Evolutionary conservation across 768 basidiomycete genomes (phyloP), one percentile per base, ranked within the genome.

Genomic region (Leccinum truebloodii): DNA sequence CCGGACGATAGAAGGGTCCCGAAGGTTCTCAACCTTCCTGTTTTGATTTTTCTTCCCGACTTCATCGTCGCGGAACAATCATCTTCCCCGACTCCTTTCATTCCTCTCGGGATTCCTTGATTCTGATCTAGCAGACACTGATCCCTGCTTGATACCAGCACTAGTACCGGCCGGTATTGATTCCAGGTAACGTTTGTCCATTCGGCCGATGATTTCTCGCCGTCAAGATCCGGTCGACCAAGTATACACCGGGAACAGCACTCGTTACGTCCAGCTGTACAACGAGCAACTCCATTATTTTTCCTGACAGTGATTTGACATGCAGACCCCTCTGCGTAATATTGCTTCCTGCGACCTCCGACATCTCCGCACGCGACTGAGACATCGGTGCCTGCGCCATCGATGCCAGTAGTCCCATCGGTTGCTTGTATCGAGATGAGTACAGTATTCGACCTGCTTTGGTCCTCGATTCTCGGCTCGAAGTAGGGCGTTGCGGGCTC

Each of bases 331-430:
- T 46, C 37, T 51, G 37, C 24, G 20, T 51, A 14, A 44, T 57
- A 52, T 59, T 55, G 35, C 35, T 59, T 63, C 52, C 55, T 57
- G 54, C n/a, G 24, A 66, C 37, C 13, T 44, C 55, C 54, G 53
- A 52, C 56, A 24, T 18, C 32, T 24, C 41, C 41, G 39, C 57
- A 51, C 55, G 46, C 30, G 57, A 37, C 49, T 59, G 59, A 68
- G 55, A 65, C 59, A 68, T 41, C 22, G 55, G 53, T 53, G 46
- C 63, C 57, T 58, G 41, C 10, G 13, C 20, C 20, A 20, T 50
- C 26, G 49, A 57, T 54, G 49, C 49, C 22, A 54, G 32, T 14
- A 20, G 20, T 14, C 13, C n/a, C 34, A 34, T 35, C 16, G 44
- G 34, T 49, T 26, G 3, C 44, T 37, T 26, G 26, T 30, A 26